phyloP scores from a whole-genome alignment of 805 yeast genomes.

The Pichia nanzhaoensis region DNA sequence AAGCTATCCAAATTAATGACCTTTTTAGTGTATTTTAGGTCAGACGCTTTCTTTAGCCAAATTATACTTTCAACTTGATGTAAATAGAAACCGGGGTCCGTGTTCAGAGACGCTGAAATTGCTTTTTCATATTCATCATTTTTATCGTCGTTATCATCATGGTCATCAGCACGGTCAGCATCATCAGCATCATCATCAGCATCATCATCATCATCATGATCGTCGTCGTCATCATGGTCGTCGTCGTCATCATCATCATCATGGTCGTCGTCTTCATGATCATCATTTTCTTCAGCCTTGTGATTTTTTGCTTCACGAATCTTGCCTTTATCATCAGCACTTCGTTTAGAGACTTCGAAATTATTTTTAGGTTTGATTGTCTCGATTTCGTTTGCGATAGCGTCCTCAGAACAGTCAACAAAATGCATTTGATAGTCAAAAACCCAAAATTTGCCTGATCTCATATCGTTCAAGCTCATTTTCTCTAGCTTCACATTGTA shows the following conservation, averaged over 20 bases:
- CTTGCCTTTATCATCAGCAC: no score
- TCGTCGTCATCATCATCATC: background rate
- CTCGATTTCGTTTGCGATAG: no score
- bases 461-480: conserved; percentile 24
- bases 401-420: conserved; percentile 15
- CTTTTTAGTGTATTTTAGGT: conserved; percentile 25
- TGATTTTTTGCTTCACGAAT: no score
- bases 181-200: conserved; percentile 13
- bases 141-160: background rate
- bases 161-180: conserved; percentile 2
- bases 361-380: no score
- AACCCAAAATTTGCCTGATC: conserved; percentile 27
- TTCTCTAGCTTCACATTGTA: conserved; percentile 5
- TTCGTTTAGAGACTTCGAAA: no score
- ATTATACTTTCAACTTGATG: conserved; percentile 14
- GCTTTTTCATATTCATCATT: conserved; percentile 1
- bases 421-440: conserved; percentile 22
- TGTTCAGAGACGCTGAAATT: background rate
- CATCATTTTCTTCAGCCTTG: no score
- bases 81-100: conserved; percentile 41
- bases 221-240: background rate
- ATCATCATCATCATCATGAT: conserved; percentile 13
- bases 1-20: conserved; percentile 33
- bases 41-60: conserved; percentile 22
- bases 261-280: no score